Conservation (phyloP, 2,329 filamentous ascomycete genomes). For the Xylogone sp. region DNA sequence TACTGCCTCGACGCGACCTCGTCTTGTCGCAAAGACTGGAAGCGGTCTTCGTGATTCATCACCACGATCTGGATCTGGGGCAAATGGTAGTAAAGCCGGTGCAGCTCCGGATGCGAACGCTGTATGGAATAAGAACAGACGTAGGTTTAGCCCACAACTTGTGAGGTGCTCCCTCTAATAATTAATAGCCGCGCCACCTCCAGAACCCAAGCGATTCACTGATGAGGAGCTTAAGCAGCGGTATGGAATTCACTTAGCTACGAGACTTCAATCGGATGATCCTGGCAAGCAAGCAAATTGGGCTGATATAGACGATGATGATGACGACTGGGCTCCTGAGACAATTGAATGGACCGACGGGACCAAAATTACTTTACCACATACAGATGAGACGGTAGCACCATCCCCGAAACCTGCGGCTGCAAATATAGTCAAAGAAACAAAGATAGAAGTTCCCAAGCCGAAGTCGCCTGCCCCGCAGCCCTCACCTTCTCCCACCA, state of each 20-base stretch:
- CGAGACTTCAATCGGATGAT: slow-evolving; percentile 72
- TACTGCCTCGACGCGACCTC: slow-evolving; percentile 57
- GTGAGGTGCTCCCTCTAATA: slow-evolving; percentile 20
- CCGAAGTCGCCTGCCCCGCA: slow-evolving; percentile 28
- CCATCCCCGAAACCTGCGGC: slow-evolving; percentile 23
- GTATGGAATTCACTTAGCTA: slow-evolving; percentile 82
- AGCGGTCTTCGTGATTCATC: slow-evolving; percentile 53
- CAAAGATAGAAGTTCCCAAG: slow-evolving; percentile 19
- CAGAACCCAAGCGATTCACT: slow-evolving; percentile 77
- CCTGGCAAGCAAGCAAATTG: slow-evolving; percentile 74
- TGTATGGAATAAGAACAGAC: slow-evolving; percentile 88
- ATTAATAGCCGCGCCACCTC: slow-evolving; percentile 52
- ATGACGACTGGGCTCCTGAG: slow-evolving; percentile 83
- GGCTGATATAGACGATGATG: slow-evolving; percentile 87
- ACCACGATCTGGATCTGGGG: slow-evolving; percentile 34
- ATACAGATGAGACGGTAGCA: slow-evolving; percentile 46
- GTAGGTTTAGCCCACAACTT: slow-evolving; percentile 44
- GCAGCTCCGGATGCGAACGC: slow-evolving; percentile 66
- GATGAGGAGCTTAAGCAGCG: slow-evolving; percentile 82
- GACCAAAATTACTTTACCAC: slow-evolving; percentile 73
- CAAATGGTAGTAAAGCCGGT: slow-evolving; percentile 55
- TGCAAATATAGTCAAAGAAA: slow-evolving; percentile 16
- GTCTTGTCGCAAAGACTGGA: slow-evolving; percentile 72
- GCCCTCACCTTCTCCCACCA: slow-evolving; percentile 21
- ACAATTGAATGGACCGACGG: slow-evolving; percentile 86